Evolutionary conservation across 768 basidiomycete genomes (phyloP).

Genomic region (Suillus subaureus): DNA sequence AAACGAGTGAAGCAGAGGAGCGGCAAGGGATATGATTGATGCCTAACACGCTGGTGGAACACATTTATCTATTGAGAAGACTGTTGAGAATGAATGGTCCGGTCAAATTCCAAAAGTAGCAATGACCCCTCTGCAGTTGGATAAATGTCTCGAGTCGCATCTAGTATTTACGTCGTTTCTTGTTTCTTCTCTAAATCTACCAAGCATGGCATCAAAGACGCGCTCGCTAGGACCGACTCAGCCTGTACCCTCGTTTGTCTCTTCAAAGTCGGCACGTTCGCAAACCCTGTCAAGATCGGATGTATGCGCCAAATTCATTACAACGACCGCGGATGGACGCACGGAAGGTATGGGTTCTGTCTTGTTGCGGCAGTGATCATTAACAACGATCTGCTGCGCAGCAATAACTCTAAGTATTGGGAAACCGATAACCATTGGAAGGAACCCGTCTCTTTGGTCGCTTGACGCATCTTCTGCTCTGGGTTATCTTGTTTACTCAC

Average conservation of each 20-base stretch:
- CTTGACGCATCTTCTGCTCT: constrained; percentile 8
- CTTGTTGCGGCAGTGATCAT: neutral
- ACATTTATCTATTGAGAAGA: neutral
- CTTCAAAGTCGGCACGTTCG: constrained; percentile 13
- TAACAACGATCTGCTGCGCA: constrained; percentile 26
- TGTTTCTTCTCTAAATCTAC: constrained; percentile 1
- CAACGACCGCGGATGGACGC: constrained; percentile 55
- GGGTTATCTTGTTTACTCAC: constrained; percentile 3
- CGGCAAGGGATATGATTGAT: constrained; percentile 87
- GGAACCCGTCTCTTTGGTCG: constrained; percentile 71
- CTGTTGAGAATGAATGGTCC: neutral
- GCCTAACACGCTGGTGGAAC: neutral
- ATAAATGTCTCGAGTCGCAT: neutral
- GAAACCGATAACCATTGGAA: constrained; percentile 68
- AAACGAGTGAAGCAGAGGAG: constrained; percentile 87
- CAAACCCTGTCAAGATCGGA: constrained; percentile 21
- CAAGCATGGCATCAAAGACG: constrained; percentile 4
- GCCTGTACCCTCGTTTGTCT: constrained; percentile 30
- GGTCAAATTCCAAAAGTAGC: constrained; percentile 3
- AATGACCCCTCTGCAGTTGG: neutral
- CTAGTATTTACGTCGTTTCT: neutral
- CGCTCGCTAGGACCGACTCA: constrained; percentile 25
- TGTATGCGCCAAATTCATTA: constrained; percentile 77
- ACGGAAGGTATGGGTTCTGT: constrained; percentile 55
- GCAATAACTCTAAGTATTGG: constrained; percentile 62